phyloP scores from a whole-genome alignment of 768 basidiomycete species.

The Harrya chromipes region DNA sequence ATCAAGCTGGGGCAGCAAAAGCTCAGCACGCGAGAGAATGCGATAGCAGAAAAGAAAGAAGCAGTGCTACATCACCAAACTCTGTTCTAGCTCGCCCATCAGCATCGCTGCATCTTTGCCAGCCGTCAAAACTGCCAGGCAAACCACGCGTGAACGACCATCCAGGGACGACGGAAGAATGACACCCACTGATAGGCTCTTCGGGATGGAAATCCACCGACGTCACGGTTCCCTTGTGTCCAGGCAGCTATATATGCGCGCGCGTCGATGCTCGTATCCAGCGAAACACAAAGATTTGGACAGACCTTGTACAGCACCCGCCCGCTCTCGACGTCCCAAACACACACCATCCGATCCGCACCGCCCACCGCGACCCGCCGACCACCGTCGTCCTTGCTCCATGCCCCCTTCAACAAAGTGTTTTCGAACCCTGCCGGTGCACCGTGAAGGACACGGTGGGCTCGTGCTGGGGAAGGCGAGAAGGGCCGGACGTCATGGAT shows the following conservation, averaged over 20 bases:
- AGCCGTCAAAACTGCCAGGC: conserved; percentile 70
- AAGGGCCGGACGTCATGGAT: conserved; percentile 95
- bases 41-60: background rate
- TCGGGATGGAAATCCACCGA: conserved; percentile 96
- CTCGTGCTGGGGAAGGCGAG: conserved; percentile 74
- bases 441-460: conserved; percentile 78
- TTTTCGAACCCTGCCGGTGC: conserved; percentile 95
- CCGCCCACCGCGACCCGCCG: conserved; percentile 83
- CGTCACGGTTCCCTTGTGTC: conserved; percentile 95
- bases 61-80: conserved; percentile 39
- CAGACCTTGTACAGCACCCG: conserved; percentile 76
- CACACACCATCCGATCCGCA: conserved; percentile 81
- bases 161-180: background rate
- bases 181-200: conserved; percentile 83
- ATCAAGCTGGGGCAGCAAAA: background rate
- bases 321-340: conserved; percentile 83
- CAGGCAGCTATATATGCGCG: conserved; percentile 63
- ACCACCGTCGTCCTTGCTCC: conserved; percentile 86
- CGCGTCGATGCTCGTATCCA: background rate
- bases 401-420: conserved; percentile 76
- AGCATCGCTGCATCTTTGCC: conserved; percentile 94
- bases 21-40: background rate
- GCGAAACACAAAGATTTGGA: conserved; percentile 4
- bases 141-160: conserved; percentile 4
- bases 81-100: conserved; percentile 83